Percentiles rank a stretch among this genome's conserved stretches.
phyloP scores from a whole-genome alignment of 139 green algal genomes.

The Coelastrella sp. region DNA sequence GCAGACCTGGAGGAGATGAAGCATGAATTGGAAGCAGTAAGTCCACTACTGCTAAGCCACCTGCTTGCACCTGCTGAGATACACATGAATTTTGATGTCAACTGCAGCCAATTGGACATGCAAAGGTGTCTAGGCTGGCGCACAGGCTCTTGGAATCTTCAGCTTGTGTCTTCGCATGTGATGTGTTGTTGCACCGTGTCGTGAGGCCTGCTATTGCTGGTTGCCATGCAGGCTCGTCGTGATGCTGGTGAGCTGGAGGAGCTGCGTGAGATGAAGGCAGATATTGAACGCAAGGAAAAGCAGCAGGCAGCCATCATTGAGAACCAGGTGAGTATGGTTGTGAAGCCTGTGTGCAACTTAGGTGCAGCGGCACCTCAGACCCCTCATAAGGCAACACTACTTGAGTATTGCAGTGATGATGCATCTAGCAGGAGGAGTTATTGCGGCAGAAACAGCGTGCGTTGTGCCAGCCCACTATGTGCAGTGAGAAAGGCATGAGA shows the following conservation, averaged over 20 bases:
- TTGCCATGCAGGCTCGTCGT: slow-evolving; percentile 54
- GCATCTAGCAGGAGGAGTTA: no score
- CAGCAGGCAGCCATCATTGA: slow-evolving; percentile 90
- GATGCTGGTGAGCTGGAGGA: slow-evolving; percentile 90
- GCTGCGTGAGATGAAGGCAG: slow-evolving; percentile 92
- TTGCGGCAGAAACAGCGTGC: no score
- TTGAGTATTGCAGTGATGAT: no score
- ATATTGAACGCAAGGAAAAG: slow-evolving; percentile 93
- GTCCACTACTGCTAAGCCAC: neutral
- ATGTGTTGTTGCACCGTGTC: no score
- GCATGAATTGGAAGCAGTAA: slow-evolving; percentile 40
- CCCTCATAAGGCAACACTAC: no score
- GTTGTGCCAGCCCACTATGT: no score
- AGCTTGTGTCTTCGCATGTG: neutral
- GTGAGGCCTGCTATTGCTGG: no score
- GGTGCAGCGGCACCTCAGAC: no score
- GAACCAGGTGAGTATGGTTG: slow-evolving; percentile 60
- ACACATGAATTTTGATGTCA: neutral
- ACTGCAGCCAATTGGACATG: neutral
- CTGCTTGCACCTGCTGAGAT: neutral
- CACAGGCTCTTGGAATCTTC: neutral
- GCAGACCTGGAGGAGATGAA: slow-evolving; percentile 46
- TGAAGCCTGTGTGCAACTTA: no score
- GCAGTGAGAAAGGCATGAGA: no score
- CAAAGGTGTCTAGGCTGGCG: neutral